Percentiles rank a stretch among this genome's conserved stretches.
Conservation (phyloP, 2,329 filamentous ascomycete genomes). For the Colletotrichum musae region DNA sequence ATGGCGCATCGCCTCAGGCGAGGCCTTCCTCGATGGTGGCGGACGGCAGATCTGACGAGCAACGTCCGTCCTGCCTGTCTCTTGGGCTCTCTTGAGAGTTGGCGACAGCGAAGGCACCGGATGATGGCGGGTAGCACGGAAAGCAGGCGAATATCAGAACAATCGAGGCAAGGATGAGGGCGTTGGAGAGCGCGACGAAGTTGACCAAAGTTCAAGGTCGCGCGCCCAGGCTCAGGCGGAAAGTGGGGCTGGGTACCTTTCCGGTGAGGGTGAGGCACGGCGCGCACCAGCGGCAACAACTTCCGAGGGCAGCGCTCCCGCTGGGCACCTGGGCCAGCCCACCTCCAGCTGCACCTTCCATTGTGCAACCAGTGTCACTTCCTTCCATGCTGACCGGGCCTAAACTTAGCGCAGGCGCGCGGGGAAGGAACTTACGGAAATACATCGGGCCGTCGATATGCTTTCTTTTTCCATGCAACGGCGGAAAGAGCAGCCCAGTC, state of each 20-base stretch:
- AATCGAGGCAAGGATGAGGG: slow-evolving; percentile 31
- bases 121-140: too few species aligned
- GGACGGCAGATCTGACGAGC: too few species aligned
- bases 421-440: slow-evolving; percentile 15
- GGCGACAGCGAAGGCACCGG: too few species aligned
- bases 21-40: too few species aligned
- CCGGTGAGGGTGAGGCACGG: slow-evolving; percentile 30
- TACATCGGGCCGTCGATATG: slow-evolving; percentile 28
- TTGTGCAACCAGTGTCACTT: too few species aligned
- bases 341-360: too few species aligned
- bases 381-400: too few species aligned
- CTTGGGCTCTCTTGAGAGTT: too few species aligned
- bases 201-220: slow-evolving; percentile 30
- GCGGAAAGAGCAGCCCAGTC: too few species aligned
- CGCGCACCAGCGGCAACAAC: slow-evolving; percentile 25
- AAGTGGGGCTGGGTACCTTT: slow-evolving; percentile 36
- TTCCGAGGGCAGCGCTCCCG: not conserved
- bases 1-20: slow-evolving; percentile 14
- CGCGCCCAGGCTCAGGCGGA: slow-evolving; percentile 30
- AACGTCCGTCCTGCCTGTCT: too few species aligned
- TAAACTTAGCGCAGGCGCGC: too few species aligned
- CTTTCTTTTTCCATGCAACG: slow-evolving; percentile 17
- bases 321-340: too few species aligned
- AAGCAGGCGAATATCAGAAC: slow-evolving; percentile 2
- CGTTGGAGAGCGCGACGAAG: slow-evolving; percentile 38